Evolutionary conservation across 805 yeast species (phyloP), one percentile per base, ranked within the genome.

Genomic region (Yarrowia deformans): DNA sequence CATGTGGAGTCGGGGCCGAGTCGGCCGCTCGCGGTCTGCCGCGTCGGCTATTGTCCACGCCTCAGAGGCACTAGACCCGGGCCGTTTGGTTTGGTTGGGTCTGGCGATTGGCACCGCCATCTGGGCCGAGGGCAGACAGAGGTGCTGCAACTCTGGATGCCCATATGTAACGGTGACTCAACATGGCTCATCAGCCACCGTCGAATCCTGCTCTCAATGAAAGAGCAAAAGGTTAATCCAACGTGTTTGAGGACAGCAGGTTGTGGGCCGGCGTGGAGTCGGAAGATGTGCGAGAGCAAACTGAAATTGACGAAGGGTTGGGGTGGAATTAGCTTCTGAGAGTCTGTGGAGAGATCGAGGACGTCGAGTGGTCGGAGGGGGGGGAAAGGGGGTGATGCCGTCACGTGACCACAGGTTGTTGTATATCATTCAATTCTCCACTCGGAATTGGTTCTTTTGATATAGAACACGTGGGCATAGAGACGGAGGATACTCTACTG

Each of bases 261-360:
- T 23, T 56, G 8, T 60, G 35, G 66, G 52, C 52, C 66, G 66
- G 66, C 66, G 42, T 60, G 52, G 66, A 43, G 66, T 60, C 66
- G 66, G 66, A 43, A 45, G 52, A 43, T 60, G 66, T 45, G 66
- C 50, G 66, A 43, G 66, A 43, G 66, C 66, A 60, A 60, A 60
- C 52, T 45, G 66, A 58, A 58, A 58, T n/a, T 32, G 23, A 18
- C 12, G 49, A 43, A 58, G 49, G 64, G 64, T 58, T 58, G 64
- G 63, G 63, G 63, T 56, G 63, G 64, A 55, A 19, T 58, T 42
- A 58, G 40, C 64, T 58, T 23, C 49, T 34, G 32, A 23, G 29
- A 23, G 40, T 16, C 40, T 48, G 32, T 42, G 49, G 42, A 55
- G 42, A 55, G 63, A 55, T 55, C 46, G 63, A 55, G 29, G 48